These are phyloP conservation scores for Carnegiea gigantea DNA, from an alignment of 179 eudicot genomes.

Conservation along the genomic window DNA sequence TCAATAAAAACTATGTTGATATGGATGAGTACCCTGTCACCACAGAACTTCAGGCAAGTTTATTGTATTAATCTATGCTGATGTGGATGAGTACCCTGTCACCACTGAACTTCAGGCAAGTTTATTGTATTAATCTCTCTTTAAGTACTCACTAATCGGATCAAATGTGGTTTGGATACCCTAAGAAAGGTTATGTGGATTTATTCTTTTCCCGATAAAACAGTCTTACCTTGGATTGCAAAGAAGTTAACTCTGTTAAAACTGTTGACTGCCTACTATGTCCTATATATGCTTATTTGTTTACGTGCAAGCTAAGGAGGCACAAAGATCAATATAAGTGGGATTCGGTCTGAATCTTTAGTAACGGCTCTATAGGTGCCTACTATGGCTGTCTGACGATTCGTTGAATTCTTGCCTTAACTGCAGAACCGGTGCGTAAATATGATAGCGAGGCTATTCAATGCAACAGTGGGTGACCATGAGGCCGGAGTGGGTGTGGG, in stretches of 20 bases:
- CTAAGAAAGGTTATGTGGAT: background rate
- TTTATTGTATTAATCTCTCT: background rate
- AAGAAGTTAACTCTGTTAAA: no score
- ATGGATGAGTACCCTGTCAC: constrained; percentile 37
- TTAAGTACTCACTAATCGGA: background rate
- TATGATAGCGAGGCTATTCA: constrained; percentile 39
- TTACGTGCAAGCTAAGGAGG: no score
- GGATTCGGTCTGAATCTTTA: no score
- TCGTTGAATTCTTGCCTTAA: no score
- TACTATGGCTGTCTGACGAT: no score
- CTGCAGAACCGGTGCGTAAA: constrained; percentile 36
- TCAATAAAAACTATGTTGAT: constrained; percentile 23
- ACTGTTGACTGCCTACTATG: no score
- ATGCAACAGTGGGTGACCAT: constrained; percentile 36
- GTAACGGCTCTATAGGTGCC: no score
- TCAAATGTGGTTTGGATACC: constrained; percentile 23
- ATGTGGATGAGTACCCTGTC: constrained; percentile 33
- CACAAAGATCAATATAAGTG: no score
- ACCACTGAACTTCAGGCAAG: constrained; percentile 37
- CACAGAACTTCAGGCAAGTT: constrained; percentile 32
- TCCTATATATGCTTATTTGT: no score
- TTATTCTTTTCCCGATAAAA: no score
- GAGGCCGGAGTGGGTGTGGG: constrained; percentile 43
- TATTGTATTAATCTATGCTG: constrained; percentile 7
- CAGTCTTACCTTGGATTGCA: no score